phyloP scores from a whole-genome alignment of 2,329 filamentous ascomycete genomes.

The Sphaerulina vaccinii region DNA sequence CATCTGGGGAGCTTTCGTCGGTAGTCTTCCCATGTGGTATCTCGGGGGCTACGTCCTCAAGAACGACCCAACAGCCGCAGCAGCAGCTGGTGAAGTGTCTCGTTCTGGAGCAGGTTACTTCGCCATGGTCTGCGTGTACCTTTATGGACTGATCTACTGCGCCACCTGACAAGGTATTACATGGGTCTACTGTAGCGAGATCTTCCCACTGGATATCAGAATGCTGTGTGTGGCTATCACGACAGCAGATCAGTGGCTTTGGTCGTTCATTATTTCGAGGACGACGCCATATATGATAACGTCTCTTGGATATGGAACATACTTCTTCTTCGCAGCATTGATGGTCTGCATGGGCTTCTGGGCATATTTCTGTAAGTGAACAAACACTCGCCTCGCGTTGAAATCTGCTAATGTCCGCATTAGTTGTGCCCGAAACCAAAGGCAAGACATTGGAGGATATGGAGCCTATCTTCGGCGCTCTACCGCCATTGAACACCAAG shows the following conservation, averaged over 20 bases:
- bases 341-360: conserved; percentile 53
- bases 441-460: conserved; percentile 41
- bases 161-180: conserved; percentile 43
- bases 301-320: conserved; percentile 40
- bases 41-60: conserved; percentile 56
- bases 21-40: conserved; percentile 50
- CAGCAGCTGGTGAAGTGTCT: conserved; percentile 44
- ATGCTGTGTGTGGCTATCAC: conserved; percentile 43
- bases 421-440: conserved; percentile 71
- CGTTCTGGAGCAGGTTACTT: conserved; percentile 52
- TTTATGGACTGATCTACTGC: conserved; percentile 56
- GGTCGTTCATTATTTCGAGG: conserved; percentile 42
- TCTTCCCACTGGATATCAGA: conserved; percentile 46
- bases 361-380: conserved; percentile 67
- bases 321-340: conserved; percentile 40
- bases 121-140: conserved; percentile 56
- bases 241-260: conserved; percentile 42
- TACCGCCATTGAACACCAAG: conserved; percentile 13
- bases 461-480: conserved; percentile 23
- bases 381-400: too few species aligned
- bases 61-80: conserved; percentile 49
- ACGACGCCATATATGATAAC: conserved; percentile 39
- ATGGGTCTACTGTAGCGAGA: conserved; percentile 48
- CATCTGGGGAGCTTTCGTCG: conserved; percentile 51
- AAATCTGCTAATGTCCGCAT: too few species aligned